phyloP scores from a whole-genome alignment of 108 stramenopile genomes.

The Nitzschia palea region DNA sequence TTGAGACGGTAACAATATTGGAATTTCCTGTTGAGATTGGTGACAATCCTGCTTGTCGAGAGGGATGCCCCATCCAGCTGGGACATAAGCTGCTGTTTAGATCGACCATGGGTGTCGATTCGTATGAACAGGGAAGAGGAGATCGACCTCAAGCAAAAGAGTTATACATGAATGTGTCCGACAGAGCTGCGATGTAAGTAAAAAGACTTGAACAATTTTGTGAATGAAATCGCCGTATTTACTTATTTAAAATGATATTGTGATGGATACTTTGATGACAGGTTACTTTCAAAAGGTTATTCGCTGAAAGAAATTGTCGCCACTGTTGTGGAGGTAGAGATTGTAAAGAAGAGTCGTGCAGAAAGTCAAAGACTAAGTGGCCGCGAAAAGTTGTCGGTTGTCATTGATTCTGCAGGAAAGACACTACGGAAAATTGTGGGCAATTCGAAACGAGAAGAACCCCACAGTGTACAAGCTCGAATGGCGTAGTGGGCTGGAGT shows the following conservation, averaged over 20 bases:
- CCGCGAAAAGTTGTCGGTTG: constrained; percentile 14
- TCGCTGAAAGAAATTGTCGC: constrained; percentile 21
- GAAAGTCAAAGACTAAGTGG: constrained; percentile 27
- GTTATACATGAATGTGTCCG: constrained; percentile 18
- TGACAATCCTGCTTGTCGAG: constrained; percentile 31
- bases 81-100: constrained; percentile 6
- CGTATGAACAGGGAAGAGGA: constrained; percentile 11
- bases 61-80: constrained; percentile 24
- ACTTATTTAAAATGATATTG: no score
- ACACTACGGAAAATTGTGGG: constrained; percentile 15
- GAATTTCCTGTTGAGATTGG: constrained; percentile 26
- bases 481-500: constrained; percentile 11
- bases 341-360: constrained; percentile 18
- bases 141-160: constrained; percentile 2
- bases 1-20: constrained; percentile 19
- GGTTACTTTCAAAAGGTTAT: constrained; percentile 19
- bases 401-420: constrained; percentile 31
- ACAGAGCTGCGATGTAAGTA: constrained; percentile 23
- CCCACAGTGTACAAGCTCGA: constrained; percentile 13
- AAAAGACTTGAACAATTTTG: no score
- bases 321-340: constrained; percentile 24
- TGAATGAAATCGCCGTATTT: no score
- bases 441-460: background rate
- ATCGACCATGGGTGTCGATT: constrained; percentile 8
- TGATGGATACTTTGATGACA: no score